Conservation (phyloP, 2,329 filamentous ascomycete species). For the Calonectria ilicicola region DNA sequence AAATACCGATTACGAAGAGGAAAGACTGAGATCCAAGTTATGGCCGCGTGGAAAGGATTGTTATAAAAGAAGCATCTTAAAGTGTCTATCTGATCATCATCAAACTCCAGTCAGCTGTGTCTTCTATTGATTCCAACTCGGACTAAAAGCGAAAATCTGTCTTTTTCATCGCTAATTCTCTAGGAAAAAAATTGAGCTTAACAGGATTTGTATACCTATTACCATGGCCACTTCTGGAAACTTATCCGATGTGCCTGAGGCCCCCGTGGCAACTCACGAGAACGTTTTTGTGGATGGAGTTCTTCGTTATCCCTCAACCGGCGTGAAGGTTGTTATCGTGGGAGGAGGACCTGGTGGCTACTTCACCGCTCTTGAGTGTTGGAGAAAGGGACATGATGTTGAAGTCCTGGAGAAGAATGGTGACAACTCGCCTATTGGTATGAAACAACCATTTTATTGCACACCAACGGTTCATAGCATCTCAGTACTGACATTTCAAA, state of each 20-base stretch:
- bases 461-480: not conserved
- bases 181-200: no score
- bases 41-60: not conserved
- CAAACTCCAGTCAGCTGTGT: not conserved
- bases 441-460: not conserved
- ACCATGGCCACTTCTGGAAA: not conserved
- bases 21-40: not conserved
- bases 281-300: not conserved
- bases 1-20: not conserved
- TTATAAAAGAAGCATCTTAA: not conserved
- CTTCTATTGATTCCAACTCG: no score
- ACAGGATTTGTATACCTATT: not conserved
- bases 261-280: not conserved
- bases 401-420: not conserved
- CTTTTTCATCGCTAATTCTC: no score
- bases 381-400: not conserved
- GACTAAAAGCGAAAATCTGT: no score
- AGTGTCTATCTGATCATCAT: not conserved
- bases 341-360: not conserved
- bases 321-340: not conserved
- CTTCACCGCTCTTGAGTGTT: not conserved
- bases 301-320: not conserved
- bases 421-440: not conserved
- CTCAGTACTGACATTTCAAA: not conserved
- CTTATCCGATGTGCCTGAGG: not conserved